phyloP scores from a whole-genome alignment of 2,329 filamentous ascomycete species.

The Blumeria graminis region DNA sequence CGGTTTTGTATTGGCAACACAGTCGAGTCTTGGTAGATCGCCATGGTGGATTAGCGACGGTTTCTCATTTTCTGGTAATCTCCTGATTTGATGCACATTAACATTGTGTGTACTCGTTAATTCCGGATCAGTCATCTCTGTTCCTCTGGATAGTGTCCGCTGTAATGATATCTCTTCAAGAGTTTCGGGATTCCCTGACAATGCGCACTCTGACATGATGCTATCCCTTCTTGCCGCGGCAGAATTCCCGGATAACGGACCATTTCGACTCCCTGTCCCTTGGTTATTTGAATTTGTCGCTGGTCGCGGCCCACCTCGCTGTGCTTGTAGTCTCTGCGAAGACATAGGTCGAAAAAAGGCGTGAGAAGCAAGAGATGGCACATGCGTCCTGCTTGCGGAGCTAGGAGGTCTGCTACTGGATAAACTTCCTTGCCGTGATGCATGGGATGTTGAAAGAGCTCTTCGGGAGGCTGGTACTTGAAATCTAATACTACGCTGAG shows the following conservation, averaged over 20 bases:
- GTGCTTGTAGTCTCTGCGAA: conserved; percentile 78
- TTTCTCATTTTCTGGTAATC: conserved; percentile 49
- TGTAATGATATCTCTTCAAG: neutral
- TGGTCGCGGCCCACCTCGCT: conserved; percentile 33
- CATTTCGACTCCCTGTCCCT: neutral
- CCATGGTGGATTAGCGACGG: conserved; percentile 31
- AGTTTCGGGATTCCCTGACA: neutral
- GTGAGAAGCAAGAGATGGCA: conserved; percentile 66
- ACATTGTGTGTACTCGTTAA: conserved; percentile 26
- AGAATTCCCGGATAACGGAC: neutral
- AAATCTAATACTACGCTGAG: conserved; percentile 23
- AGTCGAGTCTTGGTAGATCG: neutral
- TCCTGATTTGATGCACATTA: conserved; percentile 8
- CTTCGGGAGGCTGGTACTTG: conserved; percentile 32
- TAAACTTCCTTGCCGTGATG: conserved; percentile 6
- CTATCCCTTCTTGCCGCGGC: neutral
- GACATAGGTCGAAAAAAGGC: conserved; percentile 96
- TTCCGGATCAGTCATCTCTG: conserved; percentile 55
- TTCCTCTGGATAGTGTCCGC: conserved; percentile 38
- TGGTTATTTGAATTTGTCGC: neutral
- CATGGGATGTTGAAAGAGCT: conserved; percentile 11
- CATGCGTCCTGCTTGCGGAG: conserved; percentile 59
- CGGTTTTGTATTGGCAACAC: neutral
- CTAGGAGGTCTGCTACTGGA: conserved; percentile 30
- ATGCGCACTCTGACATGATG: neutral